phyloP scores from a whole-genome alignment of 257 asterid species.

The Penstemon barbatus region DNA sequence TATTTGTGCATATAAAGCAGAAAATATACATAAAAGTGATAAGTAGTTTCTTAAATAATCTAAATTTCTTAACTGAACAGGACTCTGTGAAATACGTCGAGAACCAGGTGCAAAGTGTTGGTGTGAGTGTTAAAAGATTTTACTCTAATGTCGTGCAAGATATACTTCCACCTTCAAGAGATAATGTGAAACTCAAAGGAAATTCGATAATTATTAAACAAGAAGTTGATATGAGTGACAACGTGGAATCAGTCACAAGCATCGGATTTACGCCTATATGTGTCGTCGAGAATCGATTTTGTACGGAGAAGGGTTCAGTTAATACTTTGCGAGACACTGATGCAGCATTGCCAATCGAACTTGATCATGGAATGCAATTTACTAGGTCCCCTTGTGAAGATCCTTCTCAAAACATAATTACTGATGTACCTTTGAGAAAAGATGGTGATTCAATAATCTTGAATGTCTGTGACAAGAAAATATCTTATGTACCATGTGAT shows the following conservation, averaged over 20 bases:
- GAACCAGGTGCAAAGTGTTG: slow-evolving; percentile 64
- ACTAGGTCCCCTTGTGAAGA: slow-evolving; percentile 15
- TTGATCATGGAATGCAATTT: slow-evolving; percentile 13
- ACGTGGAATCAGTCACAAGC: slow-evolving; percentile 13
- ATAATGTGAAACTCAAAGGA: slow-evolving; percentile 22
- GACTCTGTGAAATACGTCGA: slow-evolving; percentile 57
- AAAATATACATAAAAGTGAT: neutral
- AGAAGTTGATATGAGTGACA: slow-evolving; percentile 19
- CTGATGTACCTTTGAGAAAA: slow-evolving; percentile 25
- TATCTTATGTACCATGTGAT: slow-evolving; percentile 23
- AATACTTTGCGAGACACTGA: slow-evolving; percentile 13
- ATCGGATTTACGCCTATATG: slow-evolving; percentile 14
- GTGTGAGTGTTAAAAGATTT: slow-evolving; percentile 50
- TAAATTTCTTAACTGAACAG: slow-evolving; percentile 38
- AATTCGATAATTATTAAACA: slow-evolving; percentile 23
- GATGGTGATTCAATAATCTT: slow-evolving; percentile 17
- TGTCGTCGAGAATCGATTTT: slow-evolving; percentile 24
- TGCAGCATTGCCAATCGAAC: slow-evolving; percentile 17
- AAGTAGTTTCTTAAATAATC: neutral
- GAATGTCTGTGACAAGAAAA: slow-evolving; percentile 19
- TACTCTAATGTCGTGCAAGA: slow-evolving; percentile 58
- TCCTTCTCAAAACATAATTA: slow-evolving; percentile 30
- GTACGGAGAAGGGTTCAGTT: slow-evolving; percentile 25
- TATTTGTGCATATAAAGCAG: neutral
- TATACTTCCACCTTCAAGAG: slow-evolving; percentile 38